Evolutionary conservation across 2,329 filamentous ascomycete genomes (phyloP), one percentile per base, ranked within the genome.

Genomic region (Trichoderma semiorbis): DNA sequence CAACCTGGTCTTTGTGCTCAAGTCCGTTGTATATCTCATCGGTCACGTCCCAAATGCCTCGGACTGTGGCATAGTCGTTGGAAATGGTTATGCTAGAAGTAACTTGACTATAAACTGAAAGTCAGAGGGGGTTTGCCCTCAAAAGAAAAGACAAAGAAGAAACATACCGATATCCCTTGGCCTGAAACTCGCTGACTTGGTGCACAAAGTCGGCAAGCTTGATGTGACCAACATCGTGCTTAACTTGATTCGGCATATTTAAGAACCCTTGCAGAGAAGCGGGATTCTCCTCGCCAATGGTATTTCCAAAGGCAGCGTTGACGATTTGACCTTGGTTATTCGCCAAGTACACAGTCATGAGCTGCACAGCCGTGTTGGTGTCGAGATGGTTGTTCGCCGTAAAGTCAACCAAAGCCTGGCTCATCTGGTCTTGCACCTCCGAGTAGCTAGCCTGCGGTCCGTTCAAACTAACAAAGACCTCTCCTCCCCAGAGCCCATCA

Each of bases 11-110:
- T 32, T 73, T 74, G 10, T 69, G 61, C 10, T 26, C n/a, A 2
- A 74, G 66, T n/a, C n/a, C 26, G 26, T 73, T 36, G 53, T 74
- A 74, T 16, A 73, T 65, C 14, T 26, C 66, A 58, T 74, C 73
- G 6, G 50, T 53, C 7, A 39, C 63, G 18, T 71, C 55, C 69
- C 69, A 73, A 7, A 74, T 73, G 36, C 71, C 72, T 8, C 69
- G 60, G 12, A 74, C 43, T 0, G 73, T 73, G 14, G 30, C 39
- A 21, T 57, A 63, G 62, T 74, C 72, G 70, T 72, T 73, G 43
- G 58, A 43, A 50, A 74, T 36, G 21, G 73, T 74, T 5, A 73
- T 57, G 39, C 69, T 73, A 5, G 72, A 72, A 14, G 73, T 74
- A 2, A 74, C 73, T 61, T 60, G 26, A 12, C 55, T 60, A 7